Base-by-base conservation (phyloP, 306 rosid genomes). In the Quercus wislizeni region DNA sequence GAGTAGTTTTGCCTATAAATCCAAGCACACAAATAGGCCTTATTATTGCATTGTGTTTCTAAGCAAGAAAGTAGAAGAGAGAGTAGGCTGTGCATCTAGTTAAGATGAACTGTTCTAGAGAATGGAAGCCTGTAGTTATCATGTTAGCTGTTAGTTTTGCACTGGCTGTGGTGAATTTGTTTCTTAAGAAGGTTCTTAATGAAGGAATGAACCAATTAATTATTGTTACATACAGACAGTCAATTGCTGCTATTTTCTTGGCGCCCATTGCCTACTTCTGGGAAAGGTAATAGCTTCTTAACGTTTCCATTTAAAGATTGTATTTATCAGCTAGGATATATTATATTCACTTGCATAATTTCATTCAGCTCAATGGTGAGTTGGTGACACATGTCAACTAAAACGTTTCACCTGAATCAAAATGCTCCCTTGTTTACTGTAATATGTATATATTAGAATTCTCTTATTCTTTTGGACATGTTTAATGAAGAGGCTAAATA, bases 141-240 rank as follows among this genome's bases (percentile, higher is more conserved):
- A 86, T 94, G 99, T 69, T 92, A 79, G n/a, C 82, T 1, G 84
- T 90, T 38, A 94, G 86, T 73, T 82, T 92, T 58, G 93, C 95
- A 4, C 55, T 91, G 31, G 92, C 91, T 43, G 7, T 87, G 0
- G 99, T 91, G 23, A 94, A 94, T 87, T 27, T 92, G 5, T 89
- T 89, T 71, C 91, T 91, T 55, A 92, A 94, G 91, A 87, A 87
- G 85, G 80, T 87, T 76, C 86, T 92, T 19, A 87, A 83, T 81
- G 83, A 85, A 79, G 97, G 97, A 77, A 58, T 86, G 72, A 88
- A 82, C 82, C 82, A 78, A 78, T 77, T 87, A 83, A 52, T 82
- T 23, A 83, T 94, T 20, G 82, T 90, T 77, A 79, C 87, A 55
- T 94, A 90, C 78, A 73, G 99, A 63, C 97, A 92, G 77, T 20